Conservation (phyloP, 805 yeast genomes). For the Hanseniaspora hatyaiensis region DNA sequence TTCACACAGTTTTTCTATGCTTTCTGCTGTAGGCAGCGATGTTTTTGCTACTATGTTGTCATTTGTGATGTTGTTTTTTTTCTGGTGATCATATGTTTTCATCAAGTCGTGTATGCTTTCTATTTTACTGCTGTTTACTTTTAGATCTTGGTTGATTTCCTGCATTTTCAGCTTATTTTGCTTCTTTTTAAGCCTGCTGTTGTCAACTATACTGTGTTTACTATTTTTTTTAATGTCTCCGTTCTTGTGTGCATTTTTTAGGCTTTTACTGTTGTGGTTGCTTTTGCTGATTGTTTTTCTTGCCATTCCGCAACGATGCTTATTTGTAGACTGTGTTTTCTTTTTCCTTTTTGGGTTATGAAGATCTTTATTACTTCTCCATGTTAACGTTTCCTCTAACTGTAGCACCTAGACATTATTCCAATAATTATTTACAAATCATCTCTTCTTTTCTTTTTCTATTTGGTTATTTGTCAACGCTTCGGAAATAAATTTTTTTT, state of each 20-base stretch:
- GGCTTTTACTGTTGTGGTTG: background rate
- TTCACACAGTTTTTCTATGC: conserved; percentile 17
- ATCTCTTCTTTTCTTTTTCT: too few relatives aligned
- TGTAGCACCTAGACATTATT: background rate
- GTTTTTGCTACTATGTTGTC: conserved; percentile 2
- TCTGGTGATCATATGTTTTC: conserved; percentile 15
- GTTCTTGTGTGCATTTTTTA: conserved; percentile 6
- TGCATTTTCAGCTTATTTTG: conserved; percentile 23
- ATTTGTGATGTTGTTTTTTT: conserved; percentile 12
- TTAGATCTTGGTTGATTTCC: conserved; percentile 21
- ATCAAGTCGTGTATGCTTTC: conserved; percentile 17
- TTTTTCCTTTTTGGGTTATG: background rate
- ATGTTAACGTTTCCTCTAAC: too few relatives aligned
- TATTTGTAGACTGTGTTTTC: too few relatives aligned
- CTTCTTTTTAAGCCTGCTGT: conserved; percentile 23
- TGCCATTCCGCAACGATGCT: too few relatives aligned
- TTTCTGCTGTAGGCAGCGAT: background rate
- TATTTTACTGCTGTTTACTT: conserved; percentile 14
- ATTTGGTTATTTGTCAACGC: too few relatives aligned
- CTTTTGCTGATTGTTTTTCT: background rate
- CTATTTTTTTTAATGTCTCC: background rate
- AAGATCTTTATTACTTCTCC: too few relatives aligned
- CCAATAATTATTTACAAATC: background rate
- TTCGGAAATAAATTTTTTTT: too few relatives aligned
- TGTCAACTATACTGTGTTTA: background rate